Conservation (phyloP, 2,329 filamentous ascomycete species). For the Thelonectria rubi region DNA sequence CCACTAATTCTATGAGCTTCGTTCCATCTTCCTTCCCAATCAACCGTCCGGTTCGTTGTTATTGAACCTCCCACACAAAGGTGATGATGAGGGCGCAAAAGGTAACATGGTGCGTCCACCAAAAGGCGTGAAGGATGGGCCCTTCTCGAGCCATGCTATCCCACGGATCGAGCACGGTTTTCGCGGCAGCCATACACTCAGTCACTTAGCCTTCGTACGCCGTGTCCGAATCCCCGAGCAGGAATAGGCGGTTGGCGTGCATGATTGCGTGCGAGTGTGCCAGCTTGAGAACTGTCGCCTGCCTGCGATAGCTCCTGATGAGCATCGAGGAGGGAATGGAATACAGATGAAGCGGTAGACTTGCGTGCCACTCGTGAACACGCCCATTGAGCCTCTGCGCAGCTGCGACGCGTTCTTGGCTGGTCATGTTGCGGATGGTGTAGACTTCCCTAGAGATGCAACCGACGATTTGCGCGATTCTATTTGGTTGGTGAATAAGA, state of each 20-base stretch:
- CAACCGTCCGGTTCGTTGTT: slow-evolving; percentile 28
- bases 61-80: slow-evolving; percentile 58
- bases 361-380: slow-evolving; percentile 51
- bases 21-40: slow-evolving; percentile 24
- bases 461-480: slow-evolving; percentile 52
- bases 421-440: slow-evolving; percentile 47
- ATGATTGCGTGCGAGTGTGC: slow-evolving; percentile 65
- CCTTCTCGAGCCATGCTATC: slow-evolving; percentile 52
- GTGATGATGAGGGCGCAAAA: slow-evolving; percentile 64
- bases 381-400: slow-evolving; percentile 50
- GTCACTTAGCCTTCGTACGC: slow-evolving; percentile 42
- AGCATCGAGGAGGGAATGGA: slow-evolving; percentile 55
- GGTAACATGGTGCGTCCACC: slow-evolving; percentile 64
- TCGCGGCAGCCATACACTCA: slow-evolving; percentile 51
- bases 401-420: slow-evolving; percentile 49
- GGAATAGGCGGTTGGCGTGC: slow-evolving; percentile 63
- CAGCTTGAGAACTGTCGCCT: slow-evolving; percentile 62
- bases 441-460: slow-evolving; percentile 53
- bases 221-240: slow-evolving; percentile 48
- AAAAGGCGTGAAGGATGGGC: slow-evolving; percentile 57
- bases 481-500: slow-evolving; percentile 21
- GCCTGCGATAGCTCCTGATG: slow-evolving; percentile 56
- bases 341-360: slow-evolving; percentile 54
- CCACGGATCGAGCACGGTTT: slow-evolving; percentile 52
- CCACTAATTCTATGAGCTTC: slow-evolving; percentile 38